Evolutionary conservation across 805 yeast species (phyloP).

Genomic region (Kregervanrija delftensis): DNA sequence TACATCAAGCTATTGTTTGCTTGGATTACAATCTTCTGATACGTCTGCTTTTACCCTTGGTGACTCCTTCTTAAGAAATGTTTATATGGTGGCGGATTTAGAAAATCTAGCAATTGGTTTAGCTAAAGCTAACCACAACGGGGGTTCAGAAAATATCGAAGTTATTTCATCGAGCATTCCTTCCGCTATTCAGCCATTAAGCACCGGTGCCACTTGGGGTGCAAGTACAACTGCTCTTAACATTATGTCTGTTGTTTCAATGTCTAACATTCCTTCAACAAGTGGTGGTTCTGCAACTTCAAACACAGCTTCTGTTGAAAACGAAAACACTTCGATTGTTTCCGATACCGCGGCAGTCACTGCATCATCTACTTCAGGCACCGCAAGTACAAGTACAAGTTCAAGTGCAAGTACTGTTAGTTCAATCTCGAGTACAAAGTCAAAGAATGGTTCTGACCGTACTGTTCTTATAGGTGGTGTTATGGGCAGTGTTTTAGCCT

Average conservation of each 20-base stretch:
- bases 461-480: conserved; percentile 52
- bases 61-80: conserved; percentile 45
- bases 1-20: conserved; percentile 32
- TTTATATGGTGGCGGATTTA: conserved; percentile 50
- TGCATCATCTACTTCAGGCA: neutral
- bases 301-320: neutral
- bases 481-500: conserved; percentile 37
- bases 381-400: conserved; percentile 3
- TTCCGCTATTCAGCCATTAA: conserved; percentile 39
- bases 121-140: conserved; percentile 28
- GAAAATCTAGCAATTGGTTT: conserved; percentile 37
- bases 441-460: neutral
- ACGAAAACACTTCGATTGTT: neutral
- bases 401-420: neutral
- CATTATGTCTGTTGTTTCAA: conserved; percentile 1
- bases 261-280: conserved; percentile 4
- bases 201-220: conserved; percentile 35
- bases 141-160: conserved; percentile 30
- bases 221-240: conserved; percentile 2
- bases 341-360: neutral
- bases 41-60: conserved; percentile 40
- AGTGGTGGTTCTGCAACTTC: neutral
- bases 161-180: conserved; percentile 40
- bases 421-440: conserved; percentile 1
- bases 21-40: conserved; percentile 33